phyloP scores from a whole-genome alignment of 2,329 filamentous ascomycete species.

The Arthrinium phaeospermum region DNA sequence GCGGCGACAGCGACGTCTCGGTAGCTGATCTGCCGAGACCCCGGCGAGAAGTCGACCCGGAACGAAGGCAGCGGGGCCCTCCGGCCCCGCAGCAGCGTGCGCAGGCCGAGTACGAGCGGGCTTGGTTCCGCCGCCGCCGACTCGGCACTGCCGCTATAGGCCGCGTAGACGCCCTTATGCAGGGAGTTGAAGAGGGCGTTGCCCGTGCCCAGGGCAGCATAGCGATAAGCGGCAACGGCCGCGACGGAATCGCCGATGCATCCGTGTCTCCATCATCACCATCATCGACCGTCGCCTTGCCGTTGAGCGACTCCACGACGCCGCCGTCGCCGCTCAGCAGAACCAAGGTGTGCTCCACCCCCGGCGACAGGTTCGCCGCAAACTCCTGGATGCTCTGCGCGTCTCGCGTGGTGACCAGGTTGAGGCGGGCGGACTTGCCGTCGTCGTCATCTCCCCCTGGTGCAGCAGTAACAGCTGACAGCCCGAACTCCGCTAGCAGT shows the following conservation, averaged over 20 bases:
- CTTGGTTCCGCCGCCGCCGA: constrained; percentile 40
- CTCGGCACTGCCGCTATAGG: constrained; percentile 11
- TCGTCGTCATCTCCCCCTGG: constrained; percentile 20
- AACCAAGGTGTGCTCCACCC: constrained; percentile 64
- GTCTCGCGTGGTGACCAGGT: constrained; percentile 67
- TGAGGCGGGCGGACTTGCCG: constrained; percentile 42
- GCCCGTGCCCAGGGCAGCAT: constrained; percentile 68
- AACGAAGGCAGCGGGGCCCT: constrained; percentile 66
- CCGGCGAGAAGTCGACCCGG: constrained; percentile 63
- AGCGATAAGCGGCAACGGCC: constrained; percentile 50
- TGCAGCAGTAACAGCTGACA: constrained; percentile 32
- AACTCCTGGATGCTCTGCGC: constrained; percentile 69
- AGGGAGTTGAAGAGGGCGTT: constrained; percentile 69
- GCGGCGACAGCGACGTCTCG: constrained; percentile 23
- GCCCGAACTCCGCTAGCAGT: constrained; percentile 54
- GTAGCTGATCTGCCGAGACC: constrained; percentile 55
- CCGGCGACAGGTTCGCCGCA: constrained; percentile 46
- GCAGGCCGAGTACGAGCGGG: constrained; percentile 55
- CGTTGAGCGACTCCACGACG: constrained; percentile 81
- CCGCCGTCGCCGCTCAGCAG: constrained; percentile 90
- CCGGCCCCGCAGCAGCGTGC: constrained; percentile 64
- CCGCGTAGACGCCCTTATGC: constrained; percentile 61
- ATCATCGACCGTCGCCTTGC: constrained; percentile 37
- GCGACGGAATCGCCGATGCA: background rate
- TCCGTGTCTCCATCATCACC: background rate